A percentile compares a stretch with the other conserved stretches of the same genome.
phyloP scores from a whole-genome alignment of 1,284 basidiomycete genomes.

The Trametes hirsuta region DNA sequence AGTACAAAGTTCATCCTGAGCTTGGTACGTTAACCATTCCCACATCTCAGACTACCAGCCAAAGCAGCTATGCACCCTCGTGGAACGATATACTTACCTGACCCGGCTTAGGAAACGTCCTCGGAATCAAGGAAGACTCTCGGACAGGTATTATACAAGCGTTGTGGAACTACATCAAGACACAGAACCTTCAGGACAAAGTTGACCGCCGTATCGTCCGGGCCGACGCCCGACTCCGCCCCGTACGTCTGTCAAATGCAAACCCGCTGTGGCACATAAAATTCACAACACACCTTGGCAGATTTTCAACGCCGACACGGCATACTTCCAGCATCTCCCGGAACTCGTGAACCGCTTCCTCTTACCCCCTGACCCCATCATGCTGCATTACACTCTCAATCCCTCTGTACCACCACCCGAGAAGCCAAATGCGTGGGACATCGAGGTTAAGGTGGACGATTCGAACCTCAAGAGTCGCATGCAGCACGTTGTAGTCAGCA shows the following conservation, averaged over 20 bases:
- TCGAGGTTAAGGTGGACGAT: constrained; percentile 91
- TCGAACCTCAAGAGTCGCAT: constrained; percentile 74
- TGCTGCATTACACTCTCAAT: constrained; percentile 81
- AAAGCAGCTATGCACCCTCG: background rate
- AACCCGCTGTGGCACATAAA: background rate
- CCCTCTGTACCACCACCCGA: constrained; percentile 61
- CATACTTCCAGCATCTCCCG: constrained; percentile 83
- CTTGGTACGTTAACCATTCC: constrained; percentile 51
- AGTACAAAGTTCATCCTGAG: constrained; percentile 82
- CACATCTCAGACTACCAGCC: too few species aligned
- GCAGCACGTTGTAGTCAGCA: constrained; percentile 70
- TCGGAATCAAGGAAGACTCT: constrained; percentile 88
- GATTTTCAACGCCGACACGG: constrained; percentile 69
- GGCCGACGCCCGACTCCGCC: constrained; percentile 72
- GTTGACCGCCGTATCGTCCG: constrained; percentile 82
- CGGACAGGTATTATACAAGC: constrained; percentile 82
- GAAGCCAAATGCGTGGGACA: constrained; percentile 78
- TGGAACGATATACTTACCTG: background rate
- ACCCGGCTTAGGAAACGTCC: constrained; percentile 51
- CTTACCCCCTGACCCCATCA: constrained; percentile 78
- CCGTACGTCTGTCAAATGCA: constrained; percentile 43
- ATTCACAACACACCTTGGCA: constrained; percentile 31
- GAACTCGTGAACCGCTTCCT: constrained; percentile 86
- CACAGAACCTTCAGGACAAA: constrained; percentile 88
- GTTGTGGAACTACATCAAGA: constrained; percentile 93